phyloP scores from a whole-genome alignment of 2,329 filamentous ascomycete species.

The Monosporascus sp. region DNA sequence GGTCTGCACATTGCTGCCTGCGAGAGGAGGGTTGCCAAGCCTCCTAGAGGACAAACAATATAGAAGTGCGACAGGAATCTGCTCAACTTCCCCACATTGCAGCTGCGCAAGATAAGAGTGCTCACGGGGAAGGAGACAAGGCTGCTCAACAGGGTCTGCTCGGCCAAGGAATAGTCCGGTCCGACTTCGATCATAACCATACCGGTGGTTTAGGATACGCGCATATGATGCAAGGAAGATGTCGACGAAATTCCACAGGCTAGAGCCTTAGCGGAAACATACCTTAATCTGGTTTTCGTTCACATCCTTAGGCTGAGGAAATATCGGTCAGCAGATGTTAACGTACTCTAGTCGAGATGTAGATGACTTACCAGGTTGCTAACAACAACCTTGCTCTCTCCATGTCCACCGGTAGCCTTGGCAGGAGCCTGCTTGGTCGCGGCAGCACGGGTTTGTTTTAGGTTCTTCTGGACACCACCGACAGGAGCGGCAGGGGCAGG shows the following conservation, averaged over 20 bases:
- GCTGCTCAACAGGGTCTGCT: slow-evolving; percentile 18
- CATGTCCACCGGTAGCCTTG: slow-evolving; percentile 54
- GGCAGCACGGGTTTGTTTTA: slow-evolving; percentile 54
- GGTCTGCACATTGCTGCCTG: slow-evolving; percentile 21
- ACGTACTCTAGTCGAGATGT: background rate
- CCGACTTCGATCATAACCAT: slow-evolving; percentile 15
- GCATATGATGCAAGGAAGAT: slow-evolving; percentile 35
- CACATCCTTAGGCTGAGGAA: slow-evolving; percentile 80
- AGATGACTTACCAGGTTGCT: slow-evolving; percentile 80
- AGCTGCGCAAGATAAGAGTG: slow-evolving; percentile 18
- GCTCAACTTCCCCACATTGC: slow-evolving; percentile 52
- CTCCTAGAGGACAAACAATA: slow-evolving; percentile 33
- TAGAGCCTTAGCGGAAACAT: slow-evolving; percentile 86
- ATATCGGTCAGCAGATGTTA: slow-evolving; percentile 12
- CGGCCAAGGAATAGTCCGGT: slow-evolving; percentile 14
- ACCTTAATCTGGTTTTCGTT: slow-evolving; percentile 98
- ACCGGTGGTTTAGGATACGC: slow-evolving; percentile 24
- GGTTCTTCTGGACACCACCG: slow-evolving; percentile 80
- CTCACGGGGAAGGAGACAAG: slow-evolving; percentile 35
- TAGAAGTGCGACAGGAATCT: slow-evolving; percentile 45
- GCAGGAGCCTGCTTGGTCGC: slow-evolving; percentile 58
- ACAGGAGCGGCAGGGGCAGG: slow-evolving; percentile 62
- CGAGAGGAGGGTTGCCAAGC: slow-evolving; percentile 48
- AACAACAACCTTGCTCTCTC: slow-evolving; percentile 95
- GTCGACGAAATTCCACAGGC: slow-evolving; percentile 69